These are phyloP conservation scores for Phylloporus sp. DNA, from an alignment of 768 basidiomycete species.

Conservation along the genomic window DNA sequence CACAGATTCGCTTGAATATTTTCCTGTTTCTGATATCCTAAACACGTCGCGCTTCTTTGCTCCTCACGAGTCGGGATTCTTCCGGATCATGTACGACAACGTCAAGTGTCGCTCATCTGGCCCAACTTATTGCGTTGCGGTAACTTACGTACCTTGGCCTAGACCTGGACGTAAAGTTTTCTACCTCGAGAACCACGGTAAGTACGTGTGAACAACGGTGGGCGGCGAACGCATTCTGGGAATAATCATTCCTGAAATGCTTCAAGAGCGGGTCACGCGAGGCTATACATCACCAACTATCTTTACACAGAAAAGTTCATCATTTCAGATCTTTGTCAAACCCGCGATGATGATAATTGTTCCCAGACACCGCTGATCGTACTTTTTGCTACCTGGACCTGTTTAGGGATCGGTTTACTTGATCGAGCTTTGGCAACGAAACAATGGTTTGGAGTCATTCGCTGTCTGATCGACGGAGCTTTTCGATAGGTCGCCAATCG, in stretches of 20 bases:
- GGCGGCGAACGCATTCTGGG: not conserved
- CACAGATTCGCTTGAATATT: not conserved
- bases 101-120: not conserved
- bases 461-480: not conserved
- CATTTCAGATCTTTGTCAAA: not conserved
- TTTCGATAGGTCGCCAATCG: not conserved
- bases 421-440: not conserved
- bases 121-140: not conserved
- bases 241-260: not conserved
- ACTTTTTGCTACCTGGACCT: not conserved
- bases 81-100: not conserved
- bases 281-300: not conserved
- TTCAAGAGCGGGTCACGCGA: not conserved
- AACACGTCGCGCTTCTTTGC: not conserved
- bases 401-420: not conserved
- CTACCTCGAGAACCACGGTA: not conserved
- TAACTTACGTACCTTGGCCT: not conserved
- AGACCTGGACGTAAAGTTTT: not conserved
- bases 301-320: not conserved
- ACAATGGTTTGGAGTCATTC: not conserved
- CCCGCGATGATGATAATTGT: not conserved
- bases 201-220: not conserved
- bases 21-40: not conserved
- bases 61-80: not conserved
- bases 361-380: not conserved